These are phyloP conservation scores for Meredithiella fracta DNA, from an alignment of 2,329 filamentous ascomycete species.

Conservation along the genomic window DNA sequence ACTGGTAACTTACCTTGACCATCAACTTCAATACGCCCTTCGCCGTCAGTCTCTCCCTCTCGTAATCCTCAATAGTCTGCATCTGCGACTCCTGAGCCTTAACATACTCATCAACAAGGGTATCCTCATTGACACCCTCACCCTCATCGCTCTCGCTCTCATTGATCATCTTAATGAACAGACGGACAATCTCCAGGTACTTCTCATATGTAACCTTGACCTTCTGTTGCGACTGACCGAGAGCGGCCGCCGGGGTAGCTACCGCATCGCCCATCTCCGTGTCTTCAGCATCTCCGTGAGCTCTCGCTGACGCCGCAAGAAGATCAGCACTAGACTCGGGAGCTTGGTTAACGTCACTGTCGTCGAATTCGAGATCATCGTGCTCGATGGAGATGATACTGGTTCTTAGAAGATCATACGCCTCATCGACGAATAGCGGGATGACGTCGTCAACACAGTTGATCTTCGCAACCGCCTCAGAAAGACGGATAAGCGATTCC, in stretches of 20 bases:
- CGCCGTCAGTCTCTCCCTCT: conserved; percentile 55
- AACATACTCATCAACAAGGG: conserved; percentile 74
- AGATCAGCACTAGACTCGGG: conserved; percentile 8
- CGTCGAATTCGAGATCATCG: conserved; percentile 89
- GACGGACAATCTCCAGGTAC: conserved; percentile 78
- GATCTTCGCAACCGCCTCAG: conserved; percentile 94
- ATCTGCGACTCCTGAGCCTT: conserved; percentile 80
- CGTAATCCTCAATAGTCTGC: conserved; percentile 62
- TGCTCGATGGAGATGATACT: conserved; percentile 97
- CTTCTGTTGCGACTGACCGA: conserved; percentile 37
- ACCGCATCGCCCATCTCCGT: conserved; percentile 19
- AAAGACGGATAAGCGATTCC: conserved; percentile 87
- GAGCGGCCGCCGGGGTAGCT: conserved; percentile 25
- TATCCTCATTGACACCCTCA: conserved; percentile 72
- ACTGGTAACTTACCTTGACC: conserved; percentile 56
- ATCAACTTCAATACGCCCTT: conserved; percentile 85
- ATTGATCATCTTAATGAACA: conserved; percentile 66
- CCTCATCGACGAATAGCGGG: conserved; percentile 73
- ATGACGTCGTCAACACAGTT: conserved; percentile 89
- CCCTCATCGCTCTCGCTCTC: conserved; percentile 62
- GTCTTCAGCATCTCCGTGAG: conserved; percentile 26
- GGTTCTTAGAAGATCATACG: conserved; percentile 77
- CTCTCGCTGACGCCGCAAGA: conserved; percentile 31
- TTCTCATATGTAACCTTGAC: conserved; percentile 92
- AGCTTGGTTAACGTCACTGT: conserved; percentile 24